Conservation (phyloP, 2,329 filamentous ascomycete genomes). For the Monosporascus sp. region DNA sequence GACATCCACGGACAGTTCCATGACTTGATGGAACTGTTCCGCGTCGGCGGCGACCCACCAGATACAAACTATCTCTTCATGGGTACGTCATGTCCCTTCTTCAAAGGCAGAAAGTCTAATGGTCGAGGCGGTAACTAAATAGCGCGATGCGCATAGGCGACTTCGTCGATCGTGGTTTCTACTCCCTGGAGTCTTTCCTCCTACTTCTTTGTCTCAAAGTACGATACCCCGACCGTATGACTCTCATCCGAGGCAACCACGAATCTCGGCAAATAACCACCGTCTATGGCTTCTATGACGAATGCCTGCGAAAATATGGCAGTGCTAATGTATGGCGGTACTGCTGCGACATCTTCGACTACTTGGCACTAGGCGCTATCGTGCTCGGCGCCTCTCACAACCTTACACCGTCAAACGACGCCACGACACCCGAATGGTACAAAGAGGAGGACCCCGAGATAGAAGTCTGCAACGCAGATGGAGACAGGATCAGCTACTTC, state of each 20-base stretch:
- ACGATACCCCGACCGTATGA: conserved; percentile 94
- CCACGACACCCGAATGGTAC: conserved; percentile 40
- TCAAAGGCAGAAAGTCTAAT: background rate
- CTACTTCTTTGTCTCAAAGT: conserved; percentile 95
- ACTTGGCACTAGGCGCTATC: conserved; percentile 83
- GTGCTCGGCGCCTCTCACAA: conserved; percentile 79
- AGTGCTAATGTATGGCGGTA: conserved; percentile 96
- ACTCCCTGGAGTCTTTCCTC: conserved; percentile 93
- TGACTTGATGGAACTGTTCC: conserved; percentile 93
- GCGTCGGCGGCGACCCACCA: conserved; percentile 87
- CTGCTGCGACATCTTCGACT: conserved; percentile 97
- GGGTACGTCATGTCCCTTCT: conserved; percentile 50
- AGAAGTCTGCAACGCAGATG: conserved; percentile 83
- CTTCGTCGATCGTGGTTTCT: conserved; percentile 97
- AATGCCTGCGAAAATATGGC: conserved; percentile 92
- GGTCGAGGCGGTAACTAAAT: conserved; percentile 6
- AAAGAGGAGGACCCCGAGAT: conserved; percentile 77
- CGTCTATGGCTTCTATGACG: conserved; percentile 97
- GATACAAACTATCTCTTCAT: conserved; percentile 98
- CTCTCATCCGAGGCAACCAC: conserved; percentile 90
- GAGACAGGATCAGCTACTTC: conserved; percentile 71
- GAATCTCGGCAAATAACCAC: conserved; percentile 96
- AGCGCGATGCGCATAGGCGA: conserved; percentile 57
- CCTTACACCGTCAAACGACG: conserved; percentile 45
- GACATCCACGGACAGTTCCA: conserved; percentile 98